Evolutionary conservation across 257 asterid genomes (phyloP), one percentile per base, ranked within the genome.

Genomic region (Gardenia jasminoides): DNA sequence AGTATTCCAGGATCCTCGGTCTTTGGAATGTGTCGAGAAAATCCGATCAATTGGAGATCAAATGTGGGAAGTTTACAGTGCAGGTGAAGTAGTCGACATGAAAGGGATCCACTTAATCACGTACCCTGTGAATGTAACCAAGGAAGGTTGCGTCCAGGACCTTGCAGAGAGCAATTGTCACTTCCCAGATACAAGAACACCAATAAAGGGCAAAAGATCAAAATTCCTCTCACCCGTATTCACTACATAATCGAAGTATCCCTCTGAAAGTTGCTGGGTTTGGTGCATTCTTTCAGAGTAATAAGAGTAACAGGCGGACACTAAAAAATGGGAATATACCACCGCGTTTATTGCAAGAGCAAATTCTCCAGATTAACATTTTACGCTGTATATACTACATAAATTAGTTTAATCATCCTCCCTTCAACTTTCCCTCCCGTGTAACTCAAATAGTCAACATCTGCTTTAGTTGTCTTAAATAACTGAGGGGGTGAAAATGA

Each of bases 51-150:
- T 88, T 41, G 98, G 98, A 72, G 93, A 90, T 0, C 46, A 80
- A 26, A 91, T 92, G 98, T 94, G 98, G 98, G 84, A 65, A 70
- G 82, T 85, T 22, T 94, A 92, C 41, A 82, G 87, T 67, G 88
- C 85, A 77, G 94, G 89, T 43, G 91, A 90, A 80, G 89, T 91
- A 16, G 67, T 83, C 50, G 97, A 90, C 79, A 94, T 91, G 98
- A 88, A 80, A 76, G 97, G 97, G 3, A 89, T 89, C 2, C 97
- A 92, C 86, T 86, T 92, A 72, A 90, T 92, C 26, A 82, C 84
- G 76, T 94, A 91, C 76, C 98, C 97, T 24, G 80, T 92, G 62
- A 80, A 72, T 65, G 84, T 92, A 64, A 89, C 92, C 52, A 74
- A 80, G 47, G 82, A 71, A 10, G 98, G 97, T 9, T 47, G 59